These are phyloP conservation scores for Lachnellula willkommii DNA, from an alignment of 2,329 filamentous ascomycete genomes.

Conservation along the genomic window DNA sequence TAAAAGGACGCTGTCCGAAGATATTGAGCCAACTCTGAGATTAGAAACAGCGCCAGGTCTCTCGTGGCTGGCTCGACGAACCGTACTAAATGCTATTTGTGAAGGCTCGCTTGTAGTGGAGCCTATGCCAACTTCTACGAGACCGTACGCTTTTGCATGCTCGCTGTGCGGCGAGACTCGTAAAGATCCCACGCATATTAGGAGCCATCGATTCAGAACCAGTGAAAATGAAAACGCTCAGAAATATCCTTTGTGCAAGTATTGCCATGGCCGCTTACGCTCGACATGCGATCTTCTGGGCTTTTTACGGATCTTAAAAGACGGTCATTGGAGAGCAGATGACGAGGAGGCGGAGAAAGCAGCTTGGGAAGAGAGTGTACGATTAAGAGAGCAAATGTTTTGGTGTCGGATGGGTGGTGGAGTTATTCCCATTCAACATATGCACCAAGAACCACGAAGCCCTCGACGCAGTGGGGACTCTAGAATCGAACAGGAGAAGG, in stretches of 20 bases:
- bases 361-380: slow-evolving; percentile 92
- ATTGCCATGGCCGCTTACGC: slow-evolving; percentile 77
- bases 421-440: slow-evolving; percentile 58
- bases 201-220: slow-evolving; percentile 83
- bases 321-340: slow-evolving; percentile 84
- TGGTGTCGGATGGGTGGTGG: slow-evolving; percentile 92
- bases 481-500: slow-evolving; percentile 25
- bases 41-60: slow-evolving; percentile 85
- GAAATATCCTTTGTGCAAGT: slow-evolving; percentile 82
- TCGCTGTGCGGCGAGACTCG: slow-evolving; percentile 83
- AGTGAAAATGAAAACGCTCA: slow-evolving; percentile 83
- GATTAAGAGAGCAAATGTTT: slow-evolving; percentile 90
- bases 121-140: slow-evolving; percentile 60
- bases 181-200: slow-evolving; percentile 62
- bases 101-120: slow-evolving; percentile 87
- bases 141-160: slow-evolving; percentile 48
- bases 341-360: slow-evolving; percentile 77
- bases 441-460: slow-evolving; percentile 20
- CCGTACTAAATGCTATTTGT: slow-evolving; percentile 75
- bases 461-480: slow-evolving; percentile 28
- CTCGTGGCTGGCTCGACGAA: slow-evolving; percentile 86
- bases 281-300: slow-evolving; percentile 90
- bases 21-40: slow-evolving; percentile 89
- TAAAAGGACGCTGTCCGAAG: slow-evolving; percentile 81
- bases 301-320: slow-evolving; percentile 84